These are phyloP conservation scores for Globisporangium echinulatum DNA, from an alignment of 352 stramenopile species.

Conservation along the genomic window DNA sequence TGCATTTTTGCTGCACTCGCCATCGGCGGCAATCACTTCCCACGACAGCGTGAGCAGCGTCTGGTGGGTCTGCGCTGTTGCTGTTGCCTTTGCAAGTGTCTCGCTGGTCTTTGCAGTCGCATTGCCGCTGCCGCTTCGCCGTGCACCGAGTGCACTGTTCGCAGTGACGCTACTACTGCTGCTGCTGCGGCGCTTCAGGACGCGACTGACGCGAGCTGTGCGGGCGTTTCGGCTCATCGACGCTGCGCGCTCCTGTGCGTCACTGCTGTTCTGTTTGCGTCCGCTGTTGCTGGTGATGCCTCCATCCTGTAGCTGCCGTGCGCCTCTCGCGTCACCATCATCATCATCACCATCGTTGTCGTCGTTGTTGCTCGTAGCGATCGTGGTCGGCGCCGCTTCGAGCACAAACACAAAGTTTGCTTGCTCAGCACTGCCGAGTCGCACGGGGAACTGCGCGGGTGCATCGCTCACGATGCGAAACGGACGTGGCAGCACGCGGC, in stretches of 20 bases:
- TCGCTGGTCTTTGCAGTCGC: neutral
- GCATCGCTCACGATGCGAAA: conserved; percentile 33
- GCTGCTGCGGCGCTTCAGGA: conserved; percentile 13
- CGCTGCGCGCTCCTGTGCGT: conserved; percentile 1
- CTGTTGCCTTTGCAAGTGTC: neutral
- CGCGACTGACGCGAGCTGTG: neutral
- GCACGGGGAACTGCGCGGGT: conserved; percentile 52
- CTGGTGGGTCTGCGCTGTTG: conserved; percentile 20
- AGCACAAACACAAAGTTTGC: conserved; percentile 61
- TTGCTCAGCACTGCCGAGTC: conserved; percentile 41
- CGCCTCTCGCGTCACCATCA: neutral
- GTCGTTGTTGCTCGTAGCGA: conserved; percentile 2
- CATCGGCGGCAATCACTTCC: conserved; percentile 17
- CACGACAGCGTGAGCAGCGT: conserved; percentile 62
- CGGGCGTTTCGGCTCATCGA: conserved; percentile 6
- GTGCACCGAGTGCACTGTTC: too few relatives aligned
- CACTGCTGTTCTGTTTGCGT: neutral
- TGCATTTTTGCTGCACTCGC: neutral
- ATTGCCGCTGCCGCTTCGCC: neutral
- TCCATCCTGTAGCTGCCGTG: neutral
- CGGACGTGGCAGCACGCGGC: conserved; percentile 7
- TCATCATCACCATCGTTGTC: neutral
- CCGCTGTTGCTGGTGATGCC: neutral
- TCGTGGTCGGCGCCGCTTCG: conserved; percentile 17
- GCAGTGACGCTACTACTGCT: conserved; percentile 1